Percentiles rank a stretch among this genome's conserved stretches.
phyloP scores from a whole-genome alignment of 495 filamentous ascomycete genomes.

The Penicillium flavigenum region DNA sequence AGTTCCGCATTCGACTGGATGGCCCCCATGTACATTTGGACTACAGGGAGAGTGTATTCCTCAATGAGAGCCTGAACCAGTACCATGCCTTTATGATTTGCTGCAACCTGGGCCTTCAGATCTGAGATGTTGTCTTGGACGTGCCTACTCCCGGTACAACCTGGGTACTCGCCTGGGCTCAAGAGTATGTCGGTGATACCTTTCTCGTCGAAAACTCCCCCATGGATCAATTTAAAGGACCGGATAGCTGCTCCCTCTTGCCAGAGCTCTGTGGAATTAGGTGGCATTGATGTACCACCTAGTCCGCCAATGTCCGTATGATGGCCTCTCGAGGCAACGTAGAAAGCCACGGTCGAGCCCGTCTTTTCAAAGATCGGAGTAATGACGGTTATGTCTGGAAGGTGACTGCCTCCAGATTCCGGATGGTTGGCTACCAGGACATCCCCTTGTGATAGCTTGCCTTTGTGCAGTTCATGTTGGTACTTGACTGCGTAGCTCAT shows the following conservation, averaged over 20 bases:
- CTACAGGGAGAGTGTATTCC: neutral
- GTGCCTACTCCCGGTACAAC: neutral
- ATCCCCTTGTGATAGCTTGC: neutral
- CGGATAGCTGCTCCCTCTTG: neutral
- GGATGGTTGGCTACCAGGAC: neutral
- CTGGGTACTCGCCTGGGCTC: neutral
- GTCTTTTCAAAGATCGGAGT: neutral
- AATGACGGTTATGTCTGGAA: neutral
- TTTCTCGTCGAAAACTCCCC: neutral
- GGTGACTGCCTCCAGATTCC: neutral
- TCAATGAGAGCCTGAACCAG: neutral
- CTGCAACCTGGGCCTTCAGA: neutral
- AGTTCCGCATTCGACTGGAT: neutral
- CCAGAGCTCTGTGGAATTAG: neutral
- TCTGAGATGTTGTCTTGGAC: neutral
- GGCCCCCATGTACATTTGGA: neutral
- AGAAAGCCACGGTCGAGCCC: neutral
- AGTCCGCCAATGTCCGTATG: neutral
- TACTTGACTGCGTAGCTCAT: neutral
- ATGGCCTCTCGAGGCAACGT: neutral
- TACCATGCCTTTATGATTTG: neutral
- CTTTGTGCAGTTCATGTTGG: neutral
- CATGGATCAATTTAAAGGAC: neutral
- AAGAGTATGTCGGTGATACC: neutral
- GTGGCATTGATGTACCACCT: neutral